phyloP scores from a whole-genome alignment of 495 filamentous ascomycete species.

The Chaetomium cochliodes region DNA sequence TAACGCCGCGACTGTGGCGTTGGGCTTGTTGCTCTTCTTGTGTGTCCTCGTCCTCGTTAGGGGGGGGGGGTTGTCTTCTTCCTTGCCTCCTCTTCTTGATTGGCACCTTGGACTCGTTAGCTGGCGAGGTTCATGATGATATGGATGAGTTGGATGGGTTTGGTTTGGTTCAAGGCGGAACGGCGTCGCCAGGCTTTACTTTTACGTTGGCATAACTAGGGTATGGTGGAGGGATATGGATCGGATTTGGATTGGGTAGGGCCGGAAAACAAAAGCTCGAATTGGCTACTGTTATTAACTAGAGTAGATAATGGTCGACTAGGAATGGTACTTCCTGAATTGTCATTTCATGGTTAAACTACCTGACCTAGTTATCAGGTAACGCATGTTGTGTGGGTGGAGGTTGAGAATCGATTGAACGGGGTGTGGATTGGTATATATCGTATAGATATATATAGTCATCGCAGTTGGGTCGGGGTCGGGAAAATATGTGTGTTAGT shows the following conservation, averaged over 20 bases:
- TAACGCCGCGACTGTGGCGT: too few species aligned
- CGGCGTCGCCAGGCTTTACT: neutral
- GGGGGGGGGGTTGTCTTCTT: too few species aligned
- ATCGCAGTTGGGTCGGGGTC: too few species aligned
- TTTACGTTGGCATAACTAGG: neutral
- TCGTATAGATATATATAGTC: too few species aligned
- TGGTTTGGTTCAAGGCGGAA: neutral
- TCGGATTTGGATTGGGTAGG: neutral
- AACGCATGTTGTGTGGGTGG: too few species aligned
- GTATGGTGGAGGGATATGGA: neutral
- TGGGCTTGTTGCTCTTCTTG: too few species aligned
- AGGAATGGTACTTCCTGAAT: slow-evolving; percentile 1
- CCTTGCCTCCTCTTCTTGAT: neutral
- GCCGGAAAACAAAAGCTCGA: slow-evolving; percentile 10
- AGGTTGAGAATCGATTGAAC: too few species aligned
- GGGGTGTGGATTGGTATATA: too few species aligned
- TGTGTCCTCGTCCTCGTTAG: too few species aligned
- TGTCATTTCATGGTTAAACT: neutral
- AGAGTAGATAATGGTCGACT: neutral
- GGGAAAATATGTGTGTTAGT: too few species aligned
- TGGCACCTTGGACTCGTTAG: neutral
- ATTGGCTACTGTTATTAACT: neutral
- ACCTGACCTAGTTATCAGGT: neutral
- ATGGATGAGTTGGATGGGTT: neutral
- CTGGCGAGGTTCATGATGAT: neutral